Percentiles rank a stretch among this genome's conserved stretches.
Evolutionary conservation across 768 basidiomycete genomes (phyloP).

Genomic region (Baorangia bicolor): DNA sequence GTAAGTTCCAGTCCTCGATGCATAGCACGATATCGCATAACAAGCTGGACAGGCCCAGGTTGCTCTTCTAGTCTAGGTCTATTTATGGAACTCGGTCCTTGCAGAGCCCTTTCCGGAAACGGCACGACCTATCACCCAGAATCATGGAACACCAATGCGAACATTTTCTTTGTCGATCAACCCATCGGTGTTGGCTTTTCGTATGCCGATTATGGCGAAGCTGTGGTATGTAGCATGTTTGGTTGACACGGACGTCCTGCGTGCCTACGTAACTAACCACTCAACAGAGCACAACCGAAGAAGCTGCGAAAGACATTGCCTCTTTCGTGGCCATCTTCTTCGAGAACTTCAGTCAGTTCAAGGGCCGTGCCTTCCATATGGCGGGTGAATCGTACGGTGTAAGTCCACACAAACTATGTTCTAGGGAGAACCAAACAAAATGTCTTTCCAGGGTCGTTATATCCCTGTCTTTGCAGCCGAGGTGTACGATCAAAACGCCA

Average conservation of each 20-base stretch:
- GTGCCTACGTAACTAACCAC: not conserved
- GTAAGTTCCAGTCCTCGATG: conserved; percentile 35
- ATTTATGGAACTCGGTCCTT: conserved; percentile 77
- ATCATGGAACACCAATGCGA: conserved; percentile 67
- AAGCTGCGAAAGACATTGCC: conserved; percentile 69
- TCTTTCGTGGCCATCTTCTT: conserved; percentile 74
- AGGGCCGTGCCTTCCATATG: conserved; percentile 63
- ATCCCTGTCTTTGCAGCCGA: conserved; percentile 50
- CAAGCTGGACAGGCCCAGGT: conserved; percentile 39
- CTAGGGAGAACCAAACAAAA: not conserved
- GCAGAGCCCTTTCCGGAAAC: conserved; percentile 53
- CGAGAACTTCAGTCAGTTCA: conserved; percentile 69
- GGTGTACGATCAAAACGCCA: conserved; percentile 48
- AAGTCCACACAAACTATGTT: not conserved
- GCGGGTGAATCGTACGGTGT: conserved; percentile 59
- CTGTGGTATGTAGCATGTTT: conserved; percentile 31
- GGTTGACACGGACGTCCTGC: not conserved
- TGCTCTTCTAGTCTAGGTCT: conserved; percentile 61
- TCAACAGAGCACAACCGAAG: conserved; percentile 56
- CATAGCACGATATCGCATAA: not conserved
- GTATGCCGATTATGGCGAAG: conserved; percentile 43
- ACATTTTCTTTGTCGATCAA: conserved; percentile 47
- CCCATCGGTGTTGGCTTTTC: conserved; percentile 48
- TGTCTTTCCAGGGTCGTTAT: conserved; percentile 44
- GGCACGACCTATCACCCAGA: conserved; percentile 55